Evolutionary conservation across 192 early-diverging fungal species (phyloP), one percentile per base, ranked within the genome.

Genomic region (Mortierella hygrophila): DNA sequence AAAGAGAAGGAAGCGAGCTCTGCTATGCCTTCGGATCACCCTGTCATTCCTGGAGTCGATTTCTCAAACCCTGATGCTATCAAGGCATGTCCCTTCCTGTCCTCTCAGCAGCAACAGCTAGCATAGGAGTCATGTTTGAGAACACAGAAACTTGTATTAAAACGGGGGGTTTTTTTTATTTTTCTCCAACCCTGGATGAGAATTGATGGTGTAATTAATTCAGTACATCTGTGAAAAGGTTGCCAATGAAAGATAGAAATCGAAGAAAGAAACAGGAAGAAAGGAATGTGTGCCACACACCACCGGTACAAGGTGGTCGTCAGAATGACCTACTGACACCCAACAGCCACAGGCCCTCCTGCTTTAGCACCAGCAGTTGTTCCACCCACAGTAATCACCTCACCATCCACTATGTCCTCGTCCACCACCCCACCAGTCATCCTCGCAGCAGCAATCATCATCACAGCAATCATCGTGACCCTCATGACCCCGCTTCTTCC

Each of bases 41-140:
- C 84, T n/a, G 55, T 38, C 35, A 86, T 86, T 32, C 84, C 84
- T 0, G 84, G 84, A 26, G 79, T 86, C 6, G 74, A 86, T 37
- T 81, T 86, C 60, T 78, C 84, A 4, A 60, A 77, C 52, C 76
- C 84, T 6, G 84, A 80, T 29, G 84, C 84, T 5, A 37, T 65
- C 10, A 81, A 80, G 15, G 78, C 79, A 13, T 86, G 84, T 41
- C 84, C 84, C 7, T 86, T 86, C 42, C 52, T 86, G 38, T 70
- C 84, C 5, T 42, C 79, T 15, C 60, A 65, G 26, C 60, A 65
- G 60, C 60, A 65, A 4, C 11, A 15, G 60, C 26, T 32, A 29
- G 26, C n/a, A 60, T 26, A 6, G n/a, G 2, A 60, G n/a, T 6
- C n/a, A 11, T 26, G 11, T 65, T 65, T 32, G 1, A 11, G n/a